Base-by-base conservation (phyloP, 352 stramenopile genomes). In the Phytophthora citrophthora region DNA sequence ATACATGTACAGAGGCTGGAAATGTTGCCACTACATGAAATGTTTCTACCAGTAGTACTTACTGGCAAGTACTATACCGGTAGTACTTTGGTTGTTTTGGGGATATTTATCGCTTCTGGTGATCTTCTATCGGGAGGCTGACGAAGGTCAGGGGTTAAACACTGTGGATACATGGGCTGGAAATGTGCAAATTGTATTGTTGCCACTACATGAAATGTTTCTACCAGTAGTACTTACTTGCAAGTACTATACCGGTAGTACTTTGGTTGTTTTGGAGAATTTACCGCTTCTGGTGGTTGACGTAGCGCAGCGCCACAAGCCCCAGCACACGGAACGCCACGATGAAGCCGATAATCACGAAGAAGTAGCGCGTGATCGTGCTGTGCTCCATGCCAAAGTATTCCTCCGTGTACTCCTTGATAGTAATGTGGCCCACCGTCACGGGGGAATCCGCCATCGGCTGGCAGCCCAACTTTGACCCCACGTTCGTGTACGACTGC, bases 221-320 rank as follows among this genome's bases (percentile, higher is more conserved):
- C 20, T 43, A 54, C 10, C 20, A 20, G 20, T 20, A 20, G 20
- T 20, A 20, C 20, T 20, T 20, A 20, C 18, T 20, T 32, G n/a
- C 9, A 15, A 34, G 29, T 13, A 34, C 29, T 34, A 34, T 34
- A n/a, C n/a, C n/a, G n/a, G n/a, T n/a, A 34, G 29, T 34, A 34
- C 29, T 34, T 34, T 34, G 8, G 44, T 12, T 44, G 20, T 8
- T 32, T 32, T 32, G 29, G 1, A 32, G 29, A 13, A 58, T 63
- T 39, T 77, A 77, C 26, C 65, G 23, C 62, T 72, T 76, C 61
- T 80, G 72, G 58, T 77, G 68, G 54, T 75, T 77, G 46, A 81
- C 50, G 41, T 64, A 77, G 36, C 69, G 68, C 56, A 77, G 56
- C n/a, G 67, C 39, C 5, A 79, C 32, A 3, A 74, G 61, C n/a